Evolutionary conservation across 2,329 filamentous ascomycete species (phyloP).

Genomic region (Grosmannia penicillata): DNA sequence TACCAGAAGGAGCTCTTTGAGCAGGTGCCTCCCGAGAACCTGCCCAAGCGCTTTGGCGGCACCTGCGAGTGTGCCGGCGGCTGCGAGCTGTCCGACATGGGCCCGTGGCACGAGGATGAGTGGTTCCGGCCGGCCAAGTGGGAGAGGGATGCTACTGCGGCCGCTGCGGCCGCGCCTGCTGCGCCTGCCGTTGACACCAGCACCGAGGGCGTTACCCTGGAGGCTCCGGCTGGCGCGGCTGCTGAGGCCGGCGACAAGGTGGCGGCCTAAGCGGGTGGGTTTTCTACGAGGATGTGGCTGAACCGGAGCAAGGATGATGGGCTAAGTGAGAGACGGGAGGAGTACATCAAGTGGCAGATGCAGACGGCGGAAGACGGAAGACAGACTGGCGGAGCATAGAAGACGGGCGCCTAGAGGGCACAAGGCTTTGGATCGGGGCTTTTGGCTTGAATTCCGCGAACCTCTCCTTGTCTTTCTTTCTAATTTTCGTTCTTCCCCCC

Average conservation of each 20-base stretch:
- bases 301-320: too few species aligned
- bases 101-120: conserved; percentile 69
- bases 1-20: conserved; percentile 75
- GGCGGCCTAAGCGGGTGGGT: conserved; percentile 10
- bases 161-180: conserved; percentile 17
- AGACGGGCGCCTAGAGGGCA: too few species aligned
- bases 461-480: too few species aligned
- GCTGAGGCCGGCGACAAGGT: conserved; percentile 18
- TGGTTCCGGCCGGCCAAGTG: conserved; percentile 53
- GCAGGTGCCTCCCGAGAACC: conserved; percentile 80
- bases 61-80: conserved; percentile 68
- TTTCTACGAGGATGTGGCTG: conserved; percentile 1
- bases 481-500: too few species aligned
- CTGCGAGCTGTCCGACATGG: conserved; percentile 75
- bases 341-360: too few species aligned
- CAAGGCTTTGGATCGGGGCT: too few species aligned
- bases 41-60: conserved; percentile 77
- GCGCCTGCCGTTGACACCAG: conserved; percentile 11
- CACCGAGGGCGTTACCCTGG: conserved; percentile 20
- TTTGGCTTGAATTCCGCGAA: too few species aligned
- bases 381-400: too few species aligned
- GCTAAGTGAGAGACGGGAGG: too few species aligned
- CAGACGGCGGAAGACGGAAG: too few species aligned
- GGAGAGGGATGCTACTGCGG: conserved; percentile 29
- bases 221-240: conserved; percentile 20